Evolutionary conservation across 768 basidiomycete species (phyloP), one percentile per base, ranked within the genome.

Genomic region (Holtermannia corniformis): DNA sequence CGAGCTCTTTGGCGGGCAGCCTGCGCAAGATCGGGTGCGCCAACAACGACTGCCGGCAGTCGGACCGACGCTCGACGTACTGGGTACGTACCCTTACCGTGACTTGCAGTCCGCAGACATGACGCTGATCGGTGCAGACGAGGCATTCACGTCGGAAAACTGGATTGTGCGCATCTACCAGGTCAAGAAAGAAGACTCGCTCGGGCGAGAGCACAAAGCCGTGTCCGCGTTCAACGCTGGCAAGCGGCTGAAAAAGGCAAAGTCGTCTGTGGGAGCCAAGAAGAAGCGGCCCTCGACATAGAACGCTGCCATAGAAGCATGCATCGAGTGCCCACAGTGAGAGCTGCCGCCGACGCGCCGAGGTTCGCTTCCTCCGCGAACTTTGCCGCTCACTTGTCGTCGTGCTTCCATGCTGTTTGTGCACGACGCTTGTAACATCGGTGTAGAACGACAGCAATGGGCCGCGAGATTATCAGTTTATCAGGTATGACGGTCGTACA

Each of bases 91-190:
- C 13, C 10, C 22, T 28, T 51, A 23, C 40, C 23, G 5, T n/a
- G n/a, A 19, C 37, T 5, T 37, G 11, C 12, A 44, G 20, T 40
- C 49, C 28, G 4, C 5, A 4, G 2, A 20, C 21, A 24, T 47
- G 14, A 41, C 49, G 37, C 50, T n/a, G 41, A 45, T 13, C 19
- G 28, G 5, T 23, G 23, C 58, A 88, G 89, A 99, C 58, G 95
- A 99, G 73, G 95, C 93, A 5, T 99, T 92, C 77, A 99, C 95
- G 1, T 88, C 90, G 5, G 95, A 99, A 76, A 99, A 99, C 74
- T 99, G 95, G 95, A 93, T 99, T 60, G 93, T 90, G 65, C 85
- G 95, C 32, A 93, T 99, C 66, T 99, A 87, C 67, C 78, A 87
- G 65, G 95, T 97, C 42, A 91, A 87, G 75, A 90, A 89, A 65